Base-by-base conservation (phyloP, 1,284 basidiomycete genomes). In the Apiotrichum domesticum region DNA sequence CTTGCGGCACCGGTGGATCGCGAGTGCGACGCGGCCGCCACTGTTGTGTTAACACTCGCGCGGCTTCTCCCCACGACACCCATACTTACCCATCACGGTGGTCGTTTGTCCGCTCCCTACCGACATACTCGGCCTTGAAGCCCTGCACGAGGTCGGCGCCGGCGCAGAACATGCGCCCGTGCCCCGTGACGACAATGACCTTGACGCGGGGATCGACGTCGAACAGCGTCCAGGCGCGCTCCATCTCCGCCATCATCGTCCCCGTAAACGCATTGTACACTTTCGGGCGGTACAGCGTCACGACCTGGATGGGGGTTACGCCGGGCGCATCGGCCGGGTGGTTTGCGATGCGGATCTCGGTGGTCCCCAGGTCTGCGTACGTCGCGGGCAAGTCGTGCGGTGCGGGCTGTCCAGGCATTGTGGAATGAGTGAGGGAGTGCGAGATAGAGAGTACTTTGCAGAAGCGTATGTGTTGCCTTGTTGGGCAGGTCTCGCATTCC, bases 271-370 rank as follows among this genome's bases (percentile, higher is more conserved):
- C 59, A 43, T 61, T 61, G 51, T 61, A n/a, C n/a, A 42, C 47
- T 10, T 39, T 42, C 34, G 59, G 59, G 29, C 59, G 55, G 59
- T 61, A 61, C n/a, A 61, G 59, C 21, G 56, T 57, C 14, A 61
- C 56, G 51, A 61, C 13, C 53, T 61, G 59, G 59, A 61, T 52
- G 14, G 59, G 55, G 6, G 59, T 61, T n/a, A 61, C 59, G 45
- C 59, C 59, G 2, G 51, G 14, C 0, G 59, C 59, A n/a, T 32
- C 7, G 32, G 56, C 54, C 14, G 59, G 59, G 44, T 55, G 46
- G 56, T 61, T 61, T 33, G 42, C 14, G 43, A 61, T 46, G 32
- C 46, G 46, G 44, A 61, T 35, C 37, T 57, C 39, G n/a, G 29
- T 14, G 33, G 42, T 39, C 15, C 33, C 43, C 21, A 61, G 56